Conservation (phyloP, 306 rosid species). For the Casuarina equisetifolia region DNA sequence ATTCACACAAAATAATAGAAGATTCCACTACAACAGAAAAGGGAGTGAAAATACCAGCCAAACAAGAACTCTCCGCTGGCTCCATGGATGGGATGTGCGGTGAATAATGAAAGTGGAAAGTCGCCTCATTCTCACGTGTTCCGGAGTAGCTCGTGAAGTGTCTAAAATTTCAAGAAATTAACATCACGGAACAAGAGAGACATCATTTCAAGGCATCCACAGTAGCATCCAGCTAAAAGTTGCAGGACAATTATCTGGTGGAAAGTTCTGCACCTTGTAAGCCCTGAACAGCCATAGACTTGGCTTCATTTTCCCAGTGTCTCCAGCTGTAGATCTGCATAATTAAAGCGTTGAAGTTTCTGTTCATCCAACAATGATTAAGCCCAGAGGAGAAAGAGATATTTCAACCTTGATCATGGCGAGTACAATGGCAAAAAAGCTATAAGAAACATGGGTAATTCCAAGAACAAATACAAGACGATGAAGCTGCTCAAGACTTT, state of each 20-base stretch:
- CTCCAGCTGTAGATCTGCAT: conserved; percentile 95
- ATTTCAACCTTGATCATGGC: conserved; percentile 78
- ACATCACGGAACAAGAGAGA: neutral
- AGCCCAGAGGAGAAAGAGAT: conserved; percentile 9
- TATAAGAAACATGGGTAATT: conserved; percentile 73
- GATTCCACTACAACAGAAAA: neutral
- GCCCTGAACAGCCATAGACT: conserved; percentile 51
- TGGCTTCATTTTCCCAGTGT: conserved; percentile 88
- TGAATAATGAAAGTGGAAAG: conserved; percentile 67
- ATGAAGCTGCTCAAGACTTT: conserved; percentile 95
- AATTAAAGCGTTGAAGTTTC: conserved; percentile 11
- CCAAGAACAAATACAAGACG: conserved; percentile 84
- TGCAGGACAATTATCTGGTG: conserved; percentile 14
- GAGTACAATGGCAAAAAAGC: conserved; percentile 69
- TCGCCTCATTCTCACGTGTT: conserved; percentile 46
- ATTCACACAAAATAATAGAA: too few relatives aligned
- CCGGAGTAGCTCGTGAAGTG: conserved; percentile 33
- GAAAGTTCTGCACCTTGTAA: conserved; percentile 49
- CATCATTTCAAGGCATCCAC: conserved; percentile 2
- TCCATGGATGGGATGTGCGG: conserved; percentile 87
- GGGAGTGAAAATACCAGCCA: conserved; percentile 77
- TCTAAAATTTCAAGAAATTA: conserved; percentile 45
- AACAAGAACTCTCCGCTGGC: conserved; percentile 67
- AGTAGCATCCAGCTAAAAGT: conserved; percentile 8
- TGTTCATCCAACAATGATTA: neutral